Evolutionary conservation across 495 filamentous ascomycete genomes (phyloP), one percentile per base, ranked within the genome.

Genomic region (Amniculicola lignicola): DNA sequence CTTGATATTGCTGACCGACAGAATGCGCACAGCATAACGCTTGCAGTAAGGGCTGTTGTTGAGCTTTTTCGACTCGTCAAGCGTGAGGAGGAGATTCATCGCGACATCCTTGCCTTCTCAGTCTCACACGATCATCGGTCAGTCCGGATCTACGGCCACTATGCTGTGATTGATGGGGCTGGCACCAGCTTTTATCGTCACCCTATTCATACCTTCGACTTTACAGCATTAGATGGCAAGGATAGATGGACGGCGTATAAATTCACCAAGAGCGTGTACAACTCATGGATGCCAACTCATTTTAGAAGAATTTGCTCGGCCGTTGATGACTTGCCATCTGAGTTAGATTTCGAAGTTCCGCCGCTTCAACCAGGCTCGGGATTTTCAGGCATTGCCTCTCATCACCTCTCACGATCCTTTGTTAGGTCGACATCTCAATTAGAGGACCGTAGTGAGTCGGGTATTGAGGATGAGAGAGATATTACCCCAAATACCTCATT

Each of bases 81-180:
- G 10, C 37, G 37, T 6, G 37, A 40, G 37, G 19, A 40, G 6
- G 37, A 40, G 16, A 9, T 40, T 6, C 37, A 40, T 19, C 37
- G 37, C 6, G 37, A 40, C 10, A 19, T 40, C 19, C 6, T 10
- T 40, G 65, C 67, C 29, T 79, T 79, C 68, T 78, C 73, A 1
- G 64, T 80, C 52, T 78, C 73, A 19, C 71, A 78, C 62, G 63
- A 79, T 57, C 47, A 73, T 35, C 23, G 46, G 15, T 54, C 54
- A 5, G 69, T 76, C 16, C 54, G 65, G 15, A 74, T 78, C 15
- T 61, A 46, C 21, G 58, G 51, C 19, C 46, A 55, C 29, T 61
- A 61, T 15, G 14, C 58, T 33, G 44, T 56, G 2, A 56, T 61
- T 40, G 37, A 61, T 39, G 19, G 51, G 4, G 46, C 42, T 38